A percentile compares a stretch with the other conserved stretches of the same genome.
phyloP scores from a whole-genome alignment of 2,329 filamentous ascomycete species.

The Cladosporium sp. region DNA sequence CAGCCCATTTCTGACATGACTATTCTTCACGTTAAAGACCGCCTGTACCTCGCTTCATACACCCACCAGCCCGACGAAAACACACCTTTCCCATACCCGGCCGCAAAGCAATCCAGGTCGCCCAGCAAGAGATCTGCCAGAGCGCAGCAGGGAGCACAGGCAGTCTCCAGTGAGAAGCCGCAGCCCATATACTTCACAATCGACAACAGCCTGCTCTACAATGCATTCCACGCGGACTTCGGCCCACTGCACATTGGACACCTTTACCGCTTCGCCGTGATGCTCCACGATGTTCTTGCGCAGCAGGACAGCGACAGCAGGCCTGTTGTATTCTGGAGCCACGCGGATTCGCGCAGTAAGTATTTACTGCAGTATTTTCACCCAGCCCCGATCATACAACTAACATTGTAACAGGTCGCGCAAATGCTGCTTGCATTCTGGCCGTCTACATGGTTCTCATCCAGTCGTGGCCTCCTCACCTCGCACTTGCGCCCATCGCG shows the following conservation, averaged over 20 bases:
- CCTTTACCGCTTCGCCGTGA: slow-evolving; percentile 91
- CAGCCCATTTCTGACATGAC: slow-evolving; percentile 34
- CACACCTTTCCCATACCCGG: slow-evolving; percentile 83
- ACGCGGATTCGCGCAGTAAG: slow-evolving; percentile 85
- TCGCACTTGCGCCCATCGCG: slow-evolving; percentile 91
- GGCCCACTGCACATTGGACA: slow-evolving; percentile 97
- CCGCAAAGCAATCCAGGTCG: slow-evolving; percentile 58
- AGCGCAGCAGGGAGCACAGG: slow-evolving; percentile 60
- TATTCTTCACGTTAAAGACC: slow-evolving; percentile 62
- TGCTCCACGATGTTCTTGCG: slow-evolving; percentile 92
- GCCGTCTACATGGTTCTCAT: slow-evolving; percentile 99
- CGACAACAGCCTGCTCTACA: slow-evolving; percentile 83
- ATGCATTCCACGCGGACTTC: slow-evolving; percentile 98
- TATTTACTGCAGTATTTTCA: slow-evolving; percentile 29
- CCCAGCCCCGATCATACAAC: slow-evolving; percentile 23
- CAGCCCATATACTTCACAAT: slow-evolving; percentile 93
- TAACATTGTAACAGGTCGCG: slow-evolving; percentile 63
- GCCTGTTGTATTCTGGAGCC: slow-evolving; percentile 94
- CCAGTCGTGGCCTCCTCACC: slow-evolving; percentile 94
- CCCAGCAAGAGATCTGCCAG: slow-evolving; percentile 75
- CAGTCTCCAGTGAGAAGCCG: slow-evolving; percentile 44
- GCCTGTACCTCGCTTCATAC: slow-evolving; percentile 92
- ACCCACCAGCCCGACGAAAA: slow-evolving; percentile 75
- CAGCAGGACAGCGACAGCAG: slow-evolving; percentile 87
- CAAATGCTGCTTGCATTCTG: slow-evolving; percentile 90